Conservation (phyloP, 108 stramenopile genomes). For the Nitzschia inconspicua region DNA sequence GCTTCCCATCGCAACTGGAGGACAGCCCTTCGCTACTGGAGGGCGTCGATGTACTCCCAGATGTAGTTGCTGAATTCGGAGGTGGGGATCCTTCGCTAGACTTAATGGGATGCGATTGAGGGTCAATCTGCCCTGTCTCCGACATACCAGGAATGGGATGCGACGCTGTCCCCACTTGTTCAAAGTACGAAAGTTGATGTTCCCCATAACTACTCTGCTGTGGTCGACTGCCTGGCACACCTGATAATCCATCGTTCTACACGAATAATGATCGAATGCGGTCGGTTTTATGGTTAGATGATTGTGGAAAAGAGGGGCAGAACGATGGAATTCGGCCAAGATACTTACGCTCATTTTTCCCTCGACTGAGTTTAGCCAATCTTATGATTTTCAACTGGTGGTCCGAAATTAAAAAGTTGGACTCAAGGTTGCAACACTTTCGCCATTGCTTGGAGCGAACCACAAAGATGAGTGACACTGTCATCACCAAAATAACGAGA, state of each 20-base stretch:
- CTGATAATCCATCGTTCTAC: slow-evolving; percentile 8
- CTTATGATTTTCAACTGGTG: no score
- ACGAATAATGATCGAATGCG: no score
- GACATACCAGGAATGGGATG: neutral
- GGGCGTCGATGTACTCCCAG: slow-evolving; percentile 34
- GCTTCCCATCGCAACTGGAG: neutral
- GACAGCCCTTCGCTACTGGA: slow-evolving; percentile 11
- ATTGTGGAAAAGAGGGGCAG: no score
- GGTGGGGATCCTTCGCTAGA: slow-evolving; percentile 21
- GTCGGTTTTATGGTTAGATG: no score
- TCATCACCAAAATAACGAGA: no score
- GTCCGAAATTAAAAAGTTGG: no score
- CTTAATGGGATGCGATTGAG: slow-evolving; percentile 3
- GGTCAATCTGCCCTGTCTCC: neutral
- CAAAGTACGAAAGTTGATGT: slow-evolving; percentile 21
- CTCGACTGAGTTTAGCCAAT: no score
- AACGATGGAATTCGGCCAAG: no score
- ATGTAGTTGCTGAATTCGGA: slow-evolving; percentile 25
- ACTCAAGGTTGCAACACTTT: no score
- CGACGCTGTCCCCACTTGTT: neutral
- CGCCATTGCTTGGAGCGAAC: no score
- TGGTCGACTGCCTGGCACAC: neutral
- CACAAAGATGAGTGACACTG: no score
- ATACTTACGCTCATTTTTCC: no score
- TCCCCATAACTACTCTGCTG: slow-evolving; percentile 11